Evolutionary conservation across 768 basidiomycete species (phyloP), one percentile per base, ranked within the genome.

Genomic region (Pisolithus tinctorius): DNA sequence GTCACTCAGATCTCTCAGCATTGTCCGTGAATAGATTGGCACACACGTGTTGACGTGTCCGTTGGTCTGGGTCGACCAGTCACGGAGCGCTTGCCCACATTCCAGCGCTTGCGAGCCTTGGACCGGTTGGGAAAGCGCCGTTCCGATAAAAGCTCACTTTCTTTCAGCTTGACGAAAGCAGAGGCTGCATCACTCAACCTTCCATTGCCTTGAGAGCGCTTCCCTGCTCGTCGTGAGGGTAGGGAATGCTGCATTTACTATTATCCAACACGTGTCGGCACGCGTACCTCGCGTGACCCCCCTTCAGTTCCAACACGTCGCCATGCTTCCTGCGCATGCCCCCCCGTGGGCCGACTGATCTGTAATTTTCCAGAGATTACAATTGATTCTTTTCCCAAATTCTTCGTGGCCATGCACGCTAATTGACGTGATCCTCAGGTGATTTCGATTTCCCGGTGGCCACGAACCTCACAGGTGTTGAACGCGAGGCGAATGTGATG

Each of bases 251-350:
- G 23, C 34, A 26, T 37, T 40, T 25, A 10, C 14, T 20, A 37
- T 48, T 43, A 6, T 13, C 34, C 36, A 20, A 5, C 42, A 30
- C 16, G 51, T 44, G 30, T 20, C 43, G 8, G 31, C 62, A 58
- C 56, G 58, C 60, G 60, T 45, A 20, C 40, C 45, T 20, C 27
- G 27, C 45, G 29, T 47, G 50, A 30, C 16, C 40, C 40, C 40
- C 17, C 4, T 25, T 56, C 26, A 45, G 47, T 45, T 43, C 23
- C 58, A n/a, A 40, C 16, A 13, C 10, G 9, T 31, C 47, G 48
- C 55, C 63, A 65, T 45, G 63, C 64, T 50, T 57, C 50, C 6
- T 56, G 52, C 54, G 57, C 63, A 58, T 65, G 63, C 62, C 34
- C 7, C 55, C 55, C 36, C 53, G 27, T 63, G 63, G 48, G 49